Evolutionary conservation across 2,329 filamentous ascomycete genomes (phyloP), one percentile per base, ranked within the genome.

Genomic region (Pseudogymnoascus pannorum): DNA sequence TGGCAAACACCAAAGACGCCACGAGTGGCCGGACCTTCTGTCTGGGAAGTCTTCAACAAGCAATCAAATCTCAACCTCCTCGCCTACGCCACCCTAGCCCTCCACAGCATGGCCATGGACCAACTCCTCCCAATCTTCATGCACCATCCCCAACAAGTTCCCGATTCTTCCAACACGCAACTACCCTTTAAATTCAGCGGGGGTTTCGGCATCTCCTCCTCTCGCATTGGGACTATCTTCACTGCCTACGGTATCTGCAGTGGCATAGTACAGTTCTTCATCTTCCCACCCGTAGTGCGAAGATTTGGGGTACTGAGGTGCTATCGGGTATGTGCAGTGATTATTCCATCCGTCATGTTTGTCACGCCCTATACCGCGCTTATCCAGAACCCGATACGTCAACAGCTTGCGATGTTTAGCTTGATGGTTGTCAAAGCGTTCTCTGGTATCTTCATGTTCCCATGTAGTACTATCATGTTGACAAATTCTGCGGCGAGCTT

Each of bases 71-170:
- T 94, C 61, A 89, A 92, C 66, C 79, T 97, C 1, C 64, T 90
- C 1, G 81, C 87, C 0, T 97, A 97, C 74, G 88, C 88, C 1
- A 79, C 94, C 58, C 79, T 97, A 16, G 89, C 91, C 0, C 81
- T 95, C 57, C 92, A 96, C 73, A 87, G 85, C 0, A 85, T 95
- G 38, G 87, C 91, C 0, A 97, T 87, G 70, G 93, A 97, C 73
- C 92, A 96, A 70, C 80, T 93, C 2, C 82, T 97, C 1, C 89
- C 92, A 2, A 91, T 97, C 0, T 96, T 96, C 72, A 82, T 97
- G 69, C 89, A 96, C 74, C 88, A 91, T 66, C 87, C 88, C 0
- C 74, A 74, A 1, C 79, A 86, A 67, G 70, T 79, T 4, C 73
- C 78, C 4, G 74, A 82, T 0, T 76, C 81, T 0, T 77, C 85